These are phyloP conservation scores for Amanita subjunquillea DNA, from an alignment of 768 basidiomycete species.

Conservation along the genomic window DNA sequence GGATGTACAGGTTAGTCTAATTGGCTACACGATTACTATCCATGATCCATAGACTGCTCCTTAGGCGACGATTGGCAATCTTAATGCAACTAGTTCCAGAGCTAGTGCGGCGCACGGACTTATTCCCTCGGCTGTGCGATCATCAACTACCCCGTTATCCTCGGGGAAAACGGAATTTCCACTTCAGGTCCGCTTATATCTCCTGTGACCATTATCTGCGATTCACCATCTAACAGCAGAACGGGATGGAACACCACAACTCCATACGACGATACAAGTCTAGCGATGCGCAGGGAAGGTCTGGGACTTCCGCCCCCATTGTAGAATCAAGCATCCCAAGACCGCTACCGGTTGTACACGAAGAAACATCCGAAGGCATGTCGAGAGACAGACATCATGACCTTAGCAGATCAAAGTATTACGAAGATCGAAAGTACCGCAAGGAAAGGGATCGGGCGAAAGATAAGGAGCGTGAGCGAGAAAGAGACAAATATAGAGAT, in stretches of 20 bases:
- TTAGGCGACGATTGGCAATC: neutral
- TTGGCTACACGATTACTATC: neutral
- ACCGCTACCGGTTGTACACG: neutral
- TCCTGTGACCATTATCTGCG: too few species aligned
- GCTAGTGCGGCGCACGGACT: neutral
- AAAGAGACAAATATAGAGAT: conserved; percentile 1
- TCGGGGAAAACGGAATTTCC: neutral
- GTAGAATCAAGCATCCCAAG: neutral
- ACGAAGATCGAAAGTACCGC: neutral
- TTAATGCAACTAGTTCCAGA: neutral
- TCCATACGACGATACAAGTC: neutral
- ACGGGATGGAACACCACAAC: neutral
- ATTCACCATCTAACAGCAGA: neutral
- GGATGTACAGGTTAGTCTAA: conserved; percentile 3
- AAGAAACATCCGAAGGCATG: neutral
- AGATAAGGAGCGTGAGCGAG: neutral
- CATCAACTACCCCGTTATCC: conserved; percentile 1
- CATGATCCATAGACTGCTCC: neutral
- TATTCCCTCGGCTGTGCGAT: neutral
- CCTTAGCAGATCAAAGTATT: neutral
- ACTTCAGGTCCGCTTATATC: neutral
- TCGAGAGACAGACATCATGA: neutral
- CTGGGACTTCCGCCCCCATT: neutral
- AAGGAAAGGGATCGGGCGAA: neutral
- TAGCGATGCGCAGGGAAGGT: neutral